A percentile compares a stretch with the other conserved stretches of the same genome.
Evolutionary conservation across 1,284 basidiomycete genomes (phyloP).

Genomic region (Apiotrichum veenhuisii): DNA sequence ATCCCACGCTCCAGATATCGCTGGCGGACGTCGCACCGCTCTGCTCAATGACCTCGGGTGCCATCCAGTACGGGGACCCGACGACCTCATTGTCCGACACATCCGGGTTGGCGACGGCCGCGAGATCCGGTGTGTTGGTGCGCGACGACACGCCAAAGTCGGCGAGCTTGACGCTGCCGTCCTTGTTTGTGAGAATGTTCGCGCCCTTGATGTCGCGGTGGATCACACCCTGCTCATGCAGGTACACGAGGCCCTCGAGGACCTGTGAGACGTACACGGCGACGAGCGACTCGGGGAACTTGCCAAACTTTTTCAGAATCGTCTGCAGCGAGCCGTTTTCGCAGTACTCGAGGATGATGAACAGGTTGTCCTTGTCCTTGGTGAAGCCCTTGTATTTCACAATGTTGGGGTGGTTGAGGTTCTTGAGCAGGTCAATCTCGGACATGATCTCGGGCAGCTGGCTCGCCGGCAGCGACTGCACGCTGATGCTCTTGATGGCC

Average conservation of each 20-base stretch:
- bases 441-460: constrained; percentile 94
- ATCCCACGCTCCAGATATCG: constrained; percentile 96
- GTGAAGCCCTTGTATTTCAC: constrained; percentile 97
- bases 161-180: constrained; percentile 91
- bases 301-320: constrained; percentile 94
- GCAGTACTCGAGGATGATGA: constrained; percentile 95
- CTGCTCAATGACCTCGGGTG: constrained; percentile 96
- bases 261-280: constrained; percentile 91
- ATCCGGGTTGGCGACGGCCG: constrained; percentile 10
- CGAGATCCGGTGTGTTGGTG: constrained; percentile 45
- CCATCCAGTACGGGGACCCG: constrained; percentile 99
- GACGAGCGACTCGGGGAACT: constrained; percentile 94
- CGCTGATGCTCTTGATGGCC: constrained; percentile 89
- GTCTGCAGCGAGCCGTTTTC: constrained; percentile 95
- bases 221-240: constrained; percentile 91
- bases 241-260: constrained; percentile 84
- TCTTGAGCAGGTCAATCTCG: constrained; percentile 96
- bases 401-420: constrained; percentile 87
- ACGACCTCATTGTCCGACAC: constrained; percentile 75
- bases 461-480: constrained; percentile 86
- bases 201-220: constrained; percentile 98
- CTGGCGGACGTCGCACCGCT: constrained; percentile 93
- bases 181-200: constrained; percentile 96
- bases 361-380: constrained; percentile 87
- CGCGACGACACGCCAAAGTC: constrained; percentile 82